Base-by-base conservation (phyloP, 2,329 filamentous ascomycete species). In the Colletotrichum tofieldiae region DNA sequence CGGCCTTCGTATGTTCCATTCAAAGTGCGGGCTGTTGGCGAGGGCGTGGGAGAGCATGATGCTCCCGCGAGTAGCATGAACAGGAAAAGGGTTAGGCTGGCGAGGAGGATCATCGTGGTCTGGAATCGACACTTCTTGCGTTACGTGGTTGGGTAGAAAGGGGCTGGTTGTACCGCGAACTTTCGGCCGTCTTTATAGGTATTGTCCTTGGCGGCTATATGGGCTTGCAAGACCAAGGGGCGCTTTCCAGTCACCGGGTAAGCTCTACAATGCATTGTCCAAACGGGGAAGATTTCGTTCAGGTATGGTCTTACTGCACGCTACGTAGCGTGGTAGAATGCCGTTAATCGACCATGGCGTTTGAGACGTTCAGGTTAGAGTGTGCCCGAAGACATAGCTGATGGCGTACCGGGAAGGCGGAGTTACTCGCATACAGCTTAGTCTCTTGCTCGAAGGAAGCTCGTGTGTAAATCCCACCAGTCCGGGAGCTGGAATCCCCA, bases 1-100 rank as follows among this genome's bases (percentile, higher is more conserved):
- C 78, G 68, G 1, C 85, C 85, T 26, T 75, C 67, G 63, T 85
- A 85, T 0, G 84, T 81, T n/a, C 82, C 83, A 56, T 84, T 84
- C 39, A 70, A 41, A 26, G 35, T 67, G 14, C n/a, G 29, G 37
- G 43, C 68, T 35, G 49, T 58, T n/a, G 64, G 58, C 8, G 62
- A 29, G 20, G 35, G 18, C 11, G 47, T 3, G 45, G n/a, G 8
- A 12, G 49, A 55, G 37, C 35, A 65, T 29, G 62, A 23, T 16
- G 45, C 61, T 35, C 23, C 16, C 35, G 51, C 41, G 39, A 56
- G 51, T 35, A 65, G 62, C 32, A 39, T n/a, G 29, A 65, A 39
- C 37, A 56, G 49, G 62, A 20, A 37, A 26, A 56, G 29, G 5
- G 20, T 32, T 5, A 65, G 26, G 14, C 49, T 52, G 35, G 23